These are phyloP conservation scores for Entoloma clypeatum DNA, from an alignment of 1,284 basidiomycete genomes.

Conservation along the genomic window DNA sequence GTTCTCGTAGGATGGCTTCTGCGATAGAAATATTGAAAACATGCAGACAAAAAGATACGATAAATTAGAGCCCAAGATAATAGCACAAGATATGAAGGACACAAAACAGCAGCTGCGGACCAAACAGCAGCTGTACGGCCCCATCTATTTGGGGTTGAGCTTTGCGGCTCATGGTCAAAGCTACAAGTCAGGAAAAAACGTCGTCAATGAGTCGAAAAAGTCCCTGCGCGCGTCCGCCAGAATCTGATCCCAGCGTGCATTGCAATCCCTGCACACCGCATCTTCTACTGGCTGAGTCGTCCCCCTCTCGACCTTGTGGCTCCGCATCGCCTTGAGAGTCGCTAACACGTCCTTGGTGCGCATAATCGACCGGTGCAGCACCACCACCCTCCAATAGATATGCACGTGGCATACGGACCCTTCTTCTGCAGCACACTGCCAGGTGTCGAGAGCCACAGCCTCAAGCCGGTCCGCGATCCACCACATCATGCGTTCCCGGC, in stretches of 20 bases:
- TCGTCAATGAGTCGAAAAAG: constrained; percentile 20
- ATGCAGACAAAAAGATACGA: too few relatives aligned
- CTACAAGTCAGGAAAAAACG: constrained; percentile 23
- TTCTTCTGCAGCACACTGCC: constrained; percentile 19
- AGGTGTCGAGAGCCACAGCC: constrained; percentile 20
- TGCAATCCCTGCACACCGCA: constrained; percentile 21
- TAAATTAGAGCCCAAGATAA: too few relatives aligned
- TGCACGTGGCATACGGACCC: constrained; percentile 19
- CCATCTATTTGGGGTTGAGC: neutral
- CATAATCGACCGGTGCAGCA: constrained; percentile 21
- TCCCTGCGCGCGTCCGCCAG: constrained; percentile 21
- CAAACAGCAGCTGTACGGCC: neutral
- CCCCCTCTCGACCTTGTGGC: constrained; percentile 22
- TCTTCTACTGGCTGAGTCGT: constrained; percentile 21
- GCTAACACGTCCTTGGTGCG: constrained; percentile 21
- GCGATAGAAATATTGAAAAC: too few relatives aligned
- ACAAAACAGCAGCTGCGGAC: too few relatives aligned
- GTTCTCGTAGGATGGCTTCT: too few relatives aligned
- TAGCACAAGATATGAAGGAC: too few relatives aligned
- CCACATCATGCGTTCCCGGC: constrained; percentile 21
- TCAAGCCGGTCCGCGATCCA: constrained; percentile 21
- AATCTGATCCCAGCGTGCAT: constrained; percentile 21
- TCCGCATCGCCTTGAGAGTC: constrained; percentile 20
- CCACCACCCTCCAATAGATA: constrained; percentile 23
- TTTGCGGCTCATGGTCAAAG: neutral